Base-by-base conservation (phyloP, 2,329 filamentous ascomycete genomes). In the Sarocladium strictum region DNA sequence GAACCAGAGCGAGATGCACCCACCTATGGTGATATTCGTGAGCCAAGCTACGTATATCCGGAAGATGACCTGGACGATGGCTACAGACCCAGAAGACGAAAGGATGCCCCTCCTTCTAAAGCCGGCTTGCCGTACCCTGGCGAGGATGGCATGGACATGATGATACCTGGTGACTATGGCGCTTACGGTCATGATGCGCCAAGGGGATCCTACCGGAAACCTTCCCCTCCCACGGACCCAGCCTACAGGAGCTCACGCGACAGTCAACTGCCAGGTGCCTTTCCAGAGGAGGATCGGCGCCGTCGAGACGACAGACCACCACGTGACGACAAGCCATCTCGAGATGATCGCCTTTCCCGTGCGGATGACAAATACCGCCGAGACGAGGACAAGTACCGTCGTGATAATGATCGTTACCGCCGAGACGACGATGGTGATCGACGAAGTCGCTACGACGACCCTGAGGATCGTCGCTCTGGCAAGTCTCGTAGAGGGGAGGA, bases 51-150 rank as follows among this genome's bases (percentile, higher is more conserved):
- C 57, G 66, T 66, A 47, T 72, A 72, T 50, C 66, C 68, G 37
- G 69, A 72, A 41, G 75, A 77, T 58, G 70, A 70, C 54, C 69
- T 75, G 19, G 70, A 71, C 59, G 67, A 70, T 51, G 64, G 62
- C 54, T 68, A 69, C 56, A 63, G 59, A 37, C 63, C 63, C 33
- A 57, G 62, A 6, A 60, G 66, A 21, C 63, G 67, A 54, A 57
- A 63, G 51, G 70, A 71, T 27, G 66, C 69, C 11, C 61, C 58
- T n/a, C 62, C 64, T n/a, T n/a, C n/a, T 10, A 65, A 69, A 23
- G 63, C 67, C 49, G 61, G 66, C 29, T 62, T 72, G 17, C 70
- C 69, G 2, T 73, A 74, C 58, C 71, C 71, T 3, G 67, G 66
- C n/a, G 70, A 73, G 10, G 69, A 65, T 21, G 65, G 59, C 61